phyloP scores from a whole-genome alignment of 169 alveolate genomes.

The Haemoproteus tartakovskyi region DNA sequence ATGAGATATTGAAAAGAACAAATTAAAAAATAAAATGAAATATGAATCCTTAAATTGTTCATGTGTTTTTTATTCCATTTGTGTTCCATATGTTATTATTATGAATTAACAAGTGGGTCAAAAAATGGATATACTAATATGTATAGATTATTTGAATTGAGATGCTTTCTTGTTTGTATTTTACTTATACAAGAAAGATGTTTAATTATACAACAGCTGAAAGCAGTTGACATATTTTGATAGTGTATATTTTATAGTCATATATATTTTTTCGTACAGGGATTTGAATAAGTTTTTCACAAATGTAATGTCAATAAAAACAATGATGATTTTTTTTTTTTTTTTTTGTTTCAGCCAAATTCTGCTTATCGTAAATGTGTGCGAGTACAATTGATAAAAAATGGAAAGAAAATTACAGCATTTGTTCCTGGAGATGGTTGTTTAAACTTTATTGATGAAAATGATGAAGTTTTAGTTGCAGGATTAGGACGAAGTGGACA shows the following conservation, averaged over 20 bases:
- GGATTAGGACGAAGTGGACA: conserved; percentile 99
- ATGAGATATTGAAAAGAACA: no score
- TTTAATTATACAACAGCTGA: conserved; percentile 18
- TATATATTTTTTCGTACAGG: no score
- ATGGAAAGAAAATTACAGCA: conserved; percentile 98
- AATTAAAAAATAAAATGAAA: no score
- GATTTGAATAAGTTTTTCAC: no score
- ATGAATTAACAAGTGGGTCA: conserved; percentile 39
- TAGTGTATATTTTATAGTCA: no score
- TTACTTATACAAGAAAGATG: conserved; percentile 19
- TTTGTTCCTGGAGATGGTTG: conserved; percentile 99
- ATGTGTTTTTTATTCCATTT: conserved; percentile 28
- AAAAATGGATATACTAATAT: conserved; percentile 48
- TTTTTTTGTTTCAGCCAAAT: conserved; percentile 90
- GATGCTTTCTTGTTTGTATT: conserved; percentile 8
- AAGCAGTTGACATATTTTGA: no score
- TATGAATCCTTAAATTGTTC: no score
- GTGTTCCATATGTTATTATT: conserved; percentile 32
- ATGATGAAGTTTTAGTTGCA: conserved; percentile 98
- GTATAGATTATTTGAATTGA: neutral
- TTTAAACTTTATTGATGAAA: conserved; percentile 98
- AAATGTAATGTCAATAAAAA: no score
- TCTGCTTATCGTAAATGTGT: conserved; percentile 99
- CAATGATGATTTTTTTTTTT: no score
- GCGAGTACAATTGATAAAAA: conserved; percentile 98